Percentiles rank a stretch among this genome's conserved stretches.
These are phyloP conservation scores for Trametopsis cervina DNA, from an alignment of 768 basidiomycete species.

Conservation along the genomic window DNA sequence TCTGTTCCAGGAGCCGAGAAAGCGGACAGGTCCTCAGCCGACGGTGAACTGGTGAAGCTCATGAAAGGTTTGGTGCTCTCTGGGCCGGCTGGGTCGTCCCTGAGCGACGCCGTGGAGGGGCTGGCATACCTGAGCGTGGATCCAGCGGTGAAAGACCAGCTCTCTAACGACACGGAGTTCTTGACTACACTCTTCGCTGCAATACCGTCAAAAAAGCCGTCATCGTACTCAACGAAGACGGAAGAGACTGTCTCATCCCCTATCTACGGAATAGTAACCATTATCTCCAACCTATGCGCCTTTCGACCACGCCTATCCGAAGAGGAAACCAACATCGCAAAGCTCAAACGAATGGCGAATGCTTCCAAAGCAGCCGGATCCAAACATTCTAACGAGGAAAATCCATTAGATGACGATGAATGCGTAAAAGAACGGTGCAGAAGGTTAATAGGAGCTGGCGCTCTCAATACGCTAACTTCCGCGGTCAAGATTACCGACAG, in stretches of 20 bases:
- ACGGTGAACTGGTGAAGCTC: conserved; percentile 41
- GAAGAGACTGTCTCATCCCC: conserved; percentile 41
- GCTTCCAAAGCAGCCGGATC: conserved; percentile 24
- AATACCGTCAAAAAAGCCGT: conserved; percentile 42
- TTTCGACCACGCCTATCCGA: conserved; percentile 67
- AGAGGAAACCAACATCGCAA: conserved; percentile 79
- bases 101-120: conserved; percentile 71
- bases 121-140: conserved; percentile 75
- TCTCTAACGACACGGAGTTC: conserved; percentile 49
- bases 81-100: conserved; percentile 32
- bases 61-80: conserved; percentile 52
- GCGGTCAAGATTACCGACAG: conserved; percentile 58
- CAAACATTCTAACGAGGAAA: neutral
- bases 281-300: conserved; percentile 67
- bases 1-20: conserved; percentile 20
- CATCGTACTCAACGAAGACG: conserved; percentile 9
- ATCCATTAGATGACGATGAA: conserved; percentile 55
- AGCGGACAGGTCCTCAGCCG: conserved; percentile 20
- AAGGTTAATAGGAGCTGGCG: conserved; percentile 53
- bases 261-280: conserved; percentile 71
- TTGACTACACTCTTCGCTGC: conserved; percentile 51
- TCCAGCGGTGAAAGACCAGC: conserved; percentile 51
- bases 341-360: conserved; percentile 69
- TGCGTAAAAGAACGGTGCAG: conserved; percentile 58
- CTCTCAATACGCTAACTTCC: conserved; percentile 51